A percentile compares a stretch with the other conserved stretches of the same genome.
phyloP scores from a whole-genome alignment of 176 grass and related monocot genomes.

The Carex scoparia region DNA sequence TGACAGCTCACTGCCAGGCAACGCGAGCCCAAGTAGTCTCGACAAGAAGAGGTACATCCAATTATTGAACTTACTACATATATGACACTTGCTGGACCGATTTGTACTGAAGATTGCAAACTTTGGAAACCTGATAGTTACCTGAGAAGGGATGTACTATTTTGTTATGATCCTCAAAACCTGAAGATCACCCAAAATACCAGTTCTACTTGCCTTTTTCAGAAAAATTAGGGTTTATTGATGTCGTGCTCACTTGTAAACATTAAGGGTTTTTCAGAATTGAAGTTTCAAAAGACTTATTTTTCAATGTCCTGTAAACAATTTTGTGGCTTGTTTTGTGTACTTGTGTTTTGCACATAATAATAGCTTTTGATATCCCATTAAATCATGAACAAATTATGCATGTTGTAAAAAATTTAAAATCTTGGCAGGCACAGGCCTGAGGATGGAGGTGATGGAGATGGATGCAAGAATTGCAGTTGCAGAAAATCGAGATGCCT shows the following conservation, averaged over 20 bases:
- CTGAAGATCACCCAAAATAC: not conserved
- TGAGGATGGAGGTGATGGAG: slow-evolving; percentile 24
- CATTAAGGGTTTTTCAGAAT: not conserved
- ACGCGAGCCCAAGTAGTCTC: not conserved
- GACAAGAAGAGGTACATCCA: slow-evolving; percentile 19
- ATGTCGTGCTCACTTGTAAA: not conserved
- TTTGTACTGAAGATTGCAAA: not conserved
- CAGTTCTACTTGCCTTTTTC: not conserved
- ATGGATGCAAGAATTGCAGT: slow-evolving; percentile 28
- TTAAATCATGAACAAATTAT: not conserved
- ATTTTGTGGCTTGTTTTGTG: not conserved
- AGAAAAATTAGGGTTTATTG: not conserved
- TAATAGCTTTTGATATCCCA: not conserved
- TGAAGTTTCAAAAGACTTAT: not conserved
- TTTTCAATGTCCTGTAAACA: not conserved
- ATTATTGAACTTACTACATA: not conserved
- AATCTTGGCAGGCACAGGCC: slow-evolving; percentile 1
- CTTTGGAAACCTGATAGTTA: not conserved
- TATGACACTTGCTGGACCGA: not conserved
- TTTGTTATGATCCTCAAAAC: not conserved
- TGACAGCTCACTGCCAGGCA: slow-evolving; percentile 7
- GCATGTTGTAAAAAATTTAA: not conserved
- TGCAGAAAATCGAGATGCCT: slow-evolving; percentile 24
- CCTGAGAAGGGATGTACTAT: not conserved
- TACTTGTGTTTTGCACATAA: not conserved